These are phyloP conservation scores for Nemania sp. DNA, from an alignment of 2,329 filamentous ascomycete species.

Conservation along the genomic window DNA sequence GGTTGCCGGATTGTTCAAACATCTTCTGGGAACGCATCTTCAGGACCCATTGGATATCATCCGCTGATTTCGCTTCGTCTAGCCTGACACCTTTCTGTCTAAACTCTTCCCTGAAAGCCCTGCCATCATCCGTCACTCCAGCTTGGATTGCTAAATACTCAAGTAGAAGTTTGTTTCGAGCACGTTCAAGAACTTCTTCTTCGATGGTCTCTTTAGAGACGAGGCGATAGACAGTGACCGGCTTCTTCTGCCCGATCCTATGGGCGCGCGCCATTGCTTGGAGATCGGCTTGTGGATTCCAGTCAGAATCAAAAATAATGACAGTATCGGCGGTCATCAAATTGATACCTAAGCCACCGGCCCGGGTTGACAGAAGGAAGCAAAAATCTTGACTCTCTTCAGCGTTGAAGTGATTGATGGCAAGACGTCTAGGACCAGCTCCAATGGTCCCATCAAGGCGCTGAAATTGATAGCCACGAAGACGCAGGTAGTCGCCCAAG, in stretches of 20 bases:
- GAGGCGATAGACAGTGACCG: slow-evolving; percentile 93
- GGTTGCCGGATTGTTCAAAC: slow-evolving; percentile 97
- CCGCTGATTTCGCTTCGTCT: slow-evolving; percentile 84
- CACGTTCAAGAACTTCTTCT: slow-evolving; percentile 94
- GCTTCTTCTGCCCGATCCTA: slow-evolving; percentile 93
- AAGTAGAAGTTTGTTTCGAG: slow-evolving; percentile 94
- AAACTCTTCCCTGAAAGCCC: slow-evolving; percentile 74
- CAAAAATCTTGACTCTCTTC: slow-evolving; percentile 94
- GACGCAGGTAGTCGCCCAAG: slow-evolving; percentile 87
- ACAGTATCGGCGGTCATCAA: slow-evolving; percentile 98
- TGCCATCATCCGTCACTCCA: slow-evolving; percentile 93
- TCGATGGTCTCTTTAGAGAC: slow-evolving; percentile 99
- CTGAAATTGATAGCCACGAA: slow-evolving; percentile 94
- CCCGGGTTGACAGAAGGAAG: slow-evolving; percentile 91
- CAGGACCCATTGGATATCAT: slow-evolving; percentile 94
- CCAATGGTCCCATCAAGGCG: slow-evolving; percentile 94
- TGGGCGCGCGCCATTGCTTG: slow-evolving; percentile 99
- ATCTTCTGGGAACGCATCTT: slow-evolving; percentile 99
- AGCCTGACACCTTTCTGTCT: slow-evolving; percentile 75
- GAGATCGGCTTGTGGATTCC: slow-evolving; percentile 97
- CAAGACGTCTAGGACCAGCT: slow-evolving; percentile 82
- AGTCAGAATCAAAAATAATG: slow-evolving; percentile 96
- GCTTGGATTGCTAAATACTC: slow-evolving; percentile 98
- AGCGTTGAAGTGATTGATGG: slow-evolving; percentile 99
- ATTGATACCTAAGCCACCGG: slow-evolving; percentile 97